Conservation (phyloP, 2,329 filamentous ascomycete species). For the Colletotrichum phormii region DNA sequence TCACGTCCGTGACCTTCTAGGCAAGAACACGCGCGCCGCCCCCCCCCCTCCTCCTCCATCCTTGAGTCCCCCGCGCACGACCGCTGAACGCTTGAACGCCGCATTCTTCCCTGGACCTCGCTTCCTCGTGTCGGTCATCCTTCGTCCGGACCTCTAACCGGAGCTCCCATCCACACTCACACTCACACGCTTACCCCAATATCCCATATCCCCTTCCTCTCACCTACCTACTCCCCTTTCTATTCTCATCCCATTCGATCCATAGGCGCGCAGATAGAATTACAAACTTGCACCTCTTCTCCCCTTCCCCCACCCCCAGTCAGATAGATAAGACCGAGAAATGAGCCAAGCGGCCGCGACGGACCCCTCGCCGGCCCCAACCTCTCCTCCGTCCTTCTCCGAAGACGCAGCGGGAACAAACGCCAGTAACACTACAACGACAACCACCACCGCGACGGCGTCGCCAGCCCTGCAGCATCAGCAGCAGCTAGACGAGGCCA, state of each 20-base stretch:
- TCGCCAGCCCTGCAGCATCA: conserved; percentile 30
- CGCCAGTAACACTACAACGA: neutral
- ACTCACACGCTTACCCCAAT: neutral
- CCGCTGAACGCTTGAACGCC: neutral
- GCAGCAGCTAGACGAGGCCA: conserved; percentile 13
- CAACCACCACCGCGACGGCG: conserved; percentile 11
- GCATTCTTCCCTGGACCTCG: neutral
- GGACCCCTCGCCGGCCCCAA: conserved; percentile 38
- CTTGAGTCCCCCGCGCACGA: neutral
- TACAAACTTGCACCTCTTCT: neutral
- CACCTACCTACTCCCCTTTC: no score
- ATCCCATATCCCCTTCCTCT: neutral
- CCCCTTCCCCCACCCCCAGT: neutral
- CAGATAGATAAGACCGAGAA: conserved; percentile 28
- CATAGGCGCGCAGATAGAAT: conserved; percentile 5
- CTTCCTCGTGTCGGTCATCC: neutral
- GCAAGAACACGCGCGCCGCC: conserved; percentile 3
- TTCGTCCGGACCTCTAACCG: neutral
- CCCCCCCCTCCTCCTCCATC: no score
- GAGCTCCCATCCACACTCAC: neutral
- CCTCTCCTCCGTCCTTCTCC: conserved; percentile 33
- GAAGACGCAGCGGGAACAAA: conserved; percentile 27
- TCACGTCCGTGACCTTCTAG: conserved; percentile 8
- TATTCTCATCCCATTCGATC: neutral
- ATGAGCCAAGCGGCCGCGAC: conserved; percentile 40